These are phyloP conservation scores for Arachnomyces sp. DNA, from an alignment of 2,329 filamentous ascomycete genomes.

Conservation along the genomic window DNA sequence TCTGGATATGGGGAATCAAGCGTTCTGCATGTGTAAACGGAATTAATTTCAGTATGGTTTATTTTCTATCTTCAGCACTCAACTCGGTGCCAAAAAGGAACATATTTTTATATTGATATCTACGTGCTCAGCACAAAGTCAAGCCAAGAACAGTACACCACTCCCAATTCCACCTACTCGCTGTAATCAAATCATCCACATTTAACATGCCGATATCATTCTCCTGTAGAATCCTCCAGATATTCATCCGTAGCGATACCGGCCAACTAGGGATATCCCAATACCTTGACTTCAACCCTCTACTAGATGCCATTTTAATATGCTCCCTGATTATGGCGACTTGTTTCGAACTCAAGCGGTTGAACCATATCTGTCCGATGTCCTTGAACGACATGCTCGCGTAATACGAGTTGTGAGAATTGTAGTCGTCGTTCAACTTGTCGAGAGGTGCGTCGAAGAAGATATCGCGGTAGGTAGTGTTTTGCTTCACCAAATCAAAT, in stretches of 20 bases:
- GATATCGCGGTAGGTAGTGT: constrained; percentile 48
- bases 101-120: constrained; percentile 15
- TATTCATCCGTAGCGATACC: not conserved
- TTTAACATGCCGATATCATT: not conserved
- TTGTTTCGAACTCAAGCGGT: not conserved
- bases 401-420: not conserved
- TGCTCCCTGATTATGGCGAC: not conserved
- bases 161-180: constrained; percentile 1
- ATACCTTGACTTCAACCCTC: not conserved
- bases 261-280: not conserved
- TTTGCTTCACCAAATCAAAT: constrained; percentile 47
- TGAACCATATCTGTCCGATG: no score
- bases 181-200: not conserved
- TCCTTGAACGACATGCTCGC: not conserved
- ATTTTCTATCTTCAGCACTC: no score
- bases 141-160: no score
- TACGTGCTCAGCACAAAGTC: constrained; percentile 10
- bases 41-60: no score
- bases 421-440: constrained; percentile 13
- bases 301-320: not conserved
- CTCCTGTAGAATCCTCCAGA: not conserved
- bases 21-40: no score
- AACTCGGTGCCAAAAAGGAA: no score
- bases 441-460: constrained; percentile 50
- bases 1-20: no score